These are phyloP conservation scores for Panellus pusillus DNA, from an alignment of 768 basidiomycete genomes.

Conservation along the genomic window DNA sequence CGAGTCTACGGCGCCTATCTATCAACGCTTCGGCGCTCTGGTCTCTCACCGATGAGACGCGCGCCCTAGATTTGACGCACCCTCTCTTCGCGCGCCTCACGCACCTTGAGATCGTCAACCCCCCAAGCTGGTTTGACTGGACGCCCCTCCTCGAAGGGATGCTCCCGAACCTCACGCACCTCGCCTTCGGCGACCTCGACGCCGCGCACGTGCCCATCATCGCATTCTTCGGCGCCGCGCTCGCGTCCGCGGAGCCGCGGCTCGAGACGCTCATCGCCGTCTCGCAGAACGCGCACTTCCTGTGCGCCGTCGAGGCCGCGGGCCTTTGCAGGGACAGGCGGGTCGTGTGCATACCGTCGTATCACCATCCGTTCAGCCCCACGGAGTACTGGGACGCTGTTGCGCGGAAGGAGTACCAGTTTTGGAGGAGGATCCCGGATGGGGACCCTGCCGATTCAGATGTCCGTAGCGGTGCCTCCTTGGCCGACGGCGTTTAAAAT, in stretches of 20 bases:
- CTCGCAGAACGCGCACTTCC: conserved; percentile 23
- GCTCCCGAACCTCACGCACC: conserved; percentile 33
- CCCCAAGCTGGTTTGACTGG: conserved; percentile 29
- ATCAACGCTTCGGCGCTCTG: conserved; percentile 11
- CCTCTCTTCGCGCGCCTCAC: conserved; percentile 18
- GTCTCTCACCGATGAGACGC: not conserved
- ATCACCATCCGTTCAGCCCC: conserved; percentile 24
- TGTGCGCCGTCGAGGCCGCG: conserved; percentile 17
- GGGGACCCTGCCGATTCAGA: too few relatives aligned
- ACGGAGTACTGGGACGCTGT: conserved; percentile 29
- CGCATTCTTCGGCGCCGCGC: conserved; percentile 19
- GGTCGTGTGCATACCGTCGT: conserved; percentile 27
- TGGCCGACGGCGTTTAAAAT: too few relatives aligned
- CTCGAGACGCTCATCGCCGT: conserved; percentile 28
- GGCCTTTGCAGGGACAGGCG: conserved; percentile 25
- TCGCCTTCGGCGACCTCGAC: conserved; percentile 31
- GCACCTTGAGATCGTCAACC: conserved; percentile 25
- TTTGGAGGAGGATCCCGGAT: conserved; percentile 25
- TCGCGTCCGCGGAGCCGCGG: conserved; percentile 20
- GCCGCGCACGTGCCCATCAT: conserved; percentile 14
- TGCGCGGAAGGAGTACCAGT: conserved; percentile 25
- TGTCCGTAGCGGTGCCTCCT: too few relatives aligned
- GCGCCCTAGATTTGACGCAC: conserved; percentile 4
- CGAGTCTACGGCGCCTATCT: conserved; percentile 4
- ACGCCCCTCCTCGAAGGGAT: conserved; percentile 18